These are phyloP conservation scores for Vicia sativa DNA, from an alignment of 306 rosid species.

Conservation along the genomic window DNA sequence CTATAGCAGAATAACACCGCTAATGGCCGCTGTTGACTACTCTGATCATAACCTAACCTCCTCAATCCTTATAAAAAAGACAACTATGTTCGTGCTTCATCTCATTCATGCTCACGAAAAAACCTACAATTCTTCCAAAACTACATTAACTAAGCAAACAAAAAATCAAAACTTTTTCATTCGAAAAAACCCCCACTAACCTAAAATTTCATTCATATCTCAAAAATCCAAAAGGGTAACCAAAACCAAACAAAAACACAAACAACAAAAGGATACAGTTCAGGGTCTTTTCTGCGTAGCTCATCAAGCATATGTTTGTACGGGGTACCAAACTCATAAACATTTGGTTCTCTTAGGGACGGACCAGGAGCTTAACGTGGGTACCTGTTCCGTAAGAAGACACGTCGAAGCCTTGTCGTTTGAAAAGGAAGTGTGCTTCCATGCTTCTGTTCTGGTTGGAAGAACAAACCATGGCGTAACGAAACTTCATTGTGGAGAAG, in stretches of 20 bases:
- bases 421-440: conserved; percentile 90
- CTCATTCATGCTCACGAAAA: not conserved
- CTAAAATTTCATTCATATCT: not conserved
- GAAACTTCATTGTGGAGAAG: conserved; percentile 48
- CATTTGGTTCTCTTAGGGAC: conserved; percentile 91
- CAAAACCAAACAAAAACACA: not conserved
- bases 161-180: not conserved
- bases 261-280: conserved; percentile 62
- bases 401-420: conserved; percentile 84
- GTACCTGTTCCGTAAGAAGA: conserved; percentile 87
- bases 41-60: too few species aligned
- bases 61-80: too few species aligned
- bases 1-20: too few species aligned
- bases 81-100: not conserved
- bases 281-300: conserved; percentile 87
- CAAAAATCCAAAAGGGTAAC: conserved; percentile 14
- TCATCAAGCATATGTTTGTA: conserved; percentile 88
- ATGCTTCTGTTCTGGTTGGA: conserved; percentile 96
- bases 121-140: too few species aligned
- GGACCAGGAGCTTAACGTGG: conserved; percentile 98
- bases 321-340: conserved; percentile 95
- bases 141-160: not conserved
- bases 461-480: conserved; percentile 93
- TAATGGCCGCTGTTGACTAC: too few species aligned
- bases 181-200: conserved; percentile 19